A percentile compares a stretch with the other conserved stretches of the same genome.
Evolutionary conservation across 2,329 filamentous ascomycete genomes (phyloP).

Genomic region (Diaporthe destruens): DNA sequence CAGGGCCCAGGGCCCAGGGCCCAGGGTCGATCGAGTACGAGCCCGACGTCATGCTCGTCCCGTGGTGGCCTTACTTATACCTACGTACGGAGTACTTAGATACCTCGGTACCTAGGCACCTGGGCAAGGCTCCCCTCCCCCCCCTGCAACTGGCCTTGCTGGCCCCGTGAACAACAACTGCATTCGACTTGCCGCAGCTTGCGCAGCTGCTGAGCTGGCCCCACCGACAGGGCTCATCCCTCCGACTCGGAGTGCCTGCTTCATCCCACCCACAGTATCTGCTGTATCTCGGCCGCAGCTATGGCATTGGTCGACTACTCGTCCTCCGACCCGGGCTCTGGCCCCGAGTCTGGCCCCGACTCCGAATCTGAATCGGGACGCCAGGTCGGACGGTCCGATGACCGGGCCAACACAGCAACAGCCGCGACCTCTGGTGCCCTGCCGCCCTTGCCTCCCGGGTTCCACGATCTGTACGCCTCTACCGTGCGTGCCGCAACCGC

Average conservation of each 20-base stretch:
- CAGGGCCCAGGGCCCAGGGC: background rate
- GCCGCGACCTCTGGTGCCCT: background rate
- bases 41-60: constrained; percentile 33
- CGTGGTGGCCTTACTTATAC: too few relatives aligned
- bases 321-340: constrained; percentile 44
- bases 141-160: too few relatives aligned
- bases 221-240: constrained; percentile 21
- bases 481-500: constrained; percentile 80
- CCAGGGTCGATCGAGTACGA: background rate
- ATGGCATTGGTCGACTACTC: constrained; percentile 59
- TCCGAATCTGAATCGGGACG: background rate
- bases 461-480: constrained; percentile 91
- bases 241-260: too few relatives aligned
- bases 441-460: constrained; percentile 73
- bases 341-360: constrained; percentile 9
- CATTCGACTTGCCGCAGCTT: too few relatives aligned
- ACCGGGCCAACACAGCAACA: background rate
- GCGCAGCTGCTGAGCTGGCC: constrained; percentile 26
- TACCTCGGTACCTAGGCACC: too few relatives aligned
- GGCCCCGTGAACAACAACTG: too few relatives aligned
- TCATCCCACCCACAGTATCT: too few relatives aligned
- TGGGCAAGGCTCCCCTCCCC: too few relatives aligned
- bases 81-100: too few relatives aligned
- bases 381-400: background rate
- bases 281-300: too few relatives aligned